These are phyloP conservation scores for Xylaria venustula DNA, from an alignment of 495 filamentous ascomycete genomes.

Conservation along the genomic window DNA sequence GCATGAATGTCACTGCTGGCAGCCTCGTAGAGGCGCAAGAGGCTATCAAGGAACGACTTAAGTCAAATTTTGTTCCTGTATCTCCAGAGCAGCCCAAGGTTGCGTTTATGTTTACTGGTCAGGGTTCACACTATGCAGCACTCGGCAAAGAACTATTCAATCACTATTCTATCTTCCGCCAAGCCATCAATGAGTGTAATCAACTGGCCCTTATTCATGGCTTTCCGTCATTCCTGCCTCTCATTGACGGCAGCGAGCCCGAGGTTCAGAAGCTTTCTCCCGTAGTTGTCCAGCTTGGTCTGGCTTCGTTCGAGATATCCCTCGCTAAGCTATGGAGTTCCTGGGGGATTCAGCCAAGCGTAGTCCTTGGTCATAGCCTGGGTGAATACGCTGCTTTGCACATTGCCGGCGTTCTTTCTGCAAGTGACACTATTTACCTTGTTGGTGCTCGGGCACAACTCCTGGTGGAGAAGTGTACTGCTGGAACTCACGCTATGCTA, in stretches of 20 bases:
- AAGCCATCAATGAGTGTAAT: constrained; percentile 68
- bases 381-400: constrained; percentile 89
- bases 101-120: constrained; percentile 70
- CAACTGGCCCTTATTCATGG: constrained; percentile 65
- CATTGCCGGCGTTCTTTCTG: constrained; percentile 75
- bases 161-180: constrained; percentile 64
- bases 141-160: constrained; percentile 72
- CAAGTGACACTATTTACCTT: constrained; percentile 75
- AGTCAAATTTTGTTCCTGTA: constrained; percentile 48
- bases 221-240: constrained; percentile 64
- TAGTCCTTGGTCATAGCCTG: constrained; percentile 80
- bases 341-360: constrained; percentile 72
- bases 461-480: constrained; percentile 68
- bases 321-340: constrained; percentile 76
- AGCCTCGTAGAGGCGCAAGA: constrained; percentile 44
- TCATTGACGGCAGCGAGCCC: constrained; percentile 62
- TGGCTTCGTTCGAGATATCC: constrained; percentile 81
- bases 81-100: constrained; percentile 52
- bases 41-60: constrained; percentile 41
- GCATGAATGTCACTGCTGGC: constrained; percentile 60
- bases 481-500: constrained; percentile 70
- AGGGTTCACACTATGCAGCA: constrained; percentile 63
- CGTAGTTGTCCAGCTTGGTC: constrained; percentile 73
- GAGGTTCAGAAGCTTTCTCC: constrained; percentile 64
- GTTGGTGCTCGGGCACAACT: constrained; percentile 76